Evolutionary conservation across 2,329 filamentous ascomycete species (phyloP).

Genomic region (Penicillium corylophilum): DNA sequence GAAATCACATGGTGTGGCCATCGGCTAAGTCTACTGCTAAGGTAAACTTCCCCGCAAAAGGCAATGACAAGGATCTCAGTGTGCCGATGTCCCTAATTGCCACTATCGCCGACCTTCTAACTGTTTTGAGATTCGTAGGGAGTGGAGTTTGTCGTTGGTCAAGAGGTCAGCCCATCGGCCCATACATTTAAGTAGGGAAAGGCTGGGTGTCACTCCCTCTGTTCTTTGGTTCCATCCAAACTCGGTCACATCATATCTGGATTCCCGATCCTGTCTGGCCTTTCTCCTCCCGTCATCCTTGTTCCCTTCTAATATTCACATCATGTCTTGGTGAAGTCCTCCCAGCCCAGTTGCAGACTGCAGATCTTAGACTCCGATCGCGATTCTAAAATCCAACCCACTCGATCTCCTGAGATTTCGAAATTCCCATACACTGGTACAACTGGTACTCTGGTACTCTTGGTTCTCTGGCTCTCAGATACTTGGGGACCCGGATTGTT

Average conservation of each 20-base stretch:
- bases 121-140: neutral
- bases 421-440: neutral
- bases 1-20: neutral
- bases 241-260: neutral
- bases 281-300: neutral
- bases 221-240: neutral
- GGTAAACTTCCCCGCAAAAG: slow-evolving; percentile 6
- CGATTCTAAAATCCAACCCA: neutral
- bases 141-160: neutral
- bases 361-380: slow-evolving; percentile 8
- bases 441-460: neutral
- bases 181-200: neutral
- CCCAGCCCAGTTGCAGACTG: slow-evolving; percentile 18
- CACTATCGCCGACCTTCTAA: neutral
- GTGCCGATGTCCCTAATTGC: neutral
- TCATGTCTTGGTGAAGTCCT: slow-evolving; percentile 9
- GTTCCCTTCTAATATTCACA: slow-evolving; percentile 1
- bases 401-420: neutral
- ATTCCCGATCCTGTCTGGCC: neutral
- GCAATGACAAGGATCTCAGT: neutral
- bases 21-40: slow-evolving; percentile 6
- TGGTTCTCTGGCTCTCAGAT: too few relatives aligned
- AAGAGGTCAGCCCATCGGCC: neutral
- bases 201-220: too few relatives aligned
- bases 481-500: too few relatives aligned